Percentiles rank a stretch among this genome's conserved stretches.
phyloP scores from a whole-genome alignment of 805 yeast species.

The Ogataea paradorogensis region DNA sequence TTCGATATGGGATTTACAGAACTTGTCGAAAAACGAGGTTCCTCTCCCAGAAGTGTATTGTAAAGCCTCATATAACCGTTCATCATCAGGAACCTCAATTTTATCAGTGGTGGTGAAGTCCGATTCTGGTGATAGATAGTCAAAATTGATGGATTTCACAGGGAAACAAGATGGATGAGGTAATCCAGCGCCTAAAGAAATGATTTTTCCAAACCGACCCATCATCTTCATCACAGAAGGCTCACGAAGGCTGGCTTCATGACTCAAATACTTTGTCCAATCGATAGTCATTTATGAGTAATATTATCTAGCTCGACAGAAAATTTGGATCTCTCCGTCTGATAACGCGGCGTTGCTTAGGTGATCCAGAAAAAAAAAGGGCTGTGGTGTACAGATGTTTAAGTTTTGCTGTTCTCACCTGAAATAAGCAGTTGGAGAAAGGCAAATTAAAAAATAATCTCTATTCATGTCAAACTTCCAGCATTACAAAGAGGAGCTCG shows the following conservation, averaged over 20 bases:
- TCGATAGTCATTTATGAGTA: slow-evolving; percentile 23
- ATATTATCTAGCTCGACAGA: neutral
- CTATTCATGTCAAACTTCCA: slow-evolving; percentile 22
- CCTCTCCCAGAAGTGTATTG: slow-evolving; percentile 54
- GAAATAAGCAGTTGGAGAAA: slow-evolving; percentile 13
- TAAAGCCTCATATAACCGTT: slow-evolving; percentile 43
- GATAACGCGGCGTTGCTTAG: neutral
- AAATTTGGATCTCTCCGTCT: neutral
- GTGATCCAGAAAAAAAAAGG: neutral
- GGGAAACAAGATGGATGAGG: slow-evolving; percentile 55
- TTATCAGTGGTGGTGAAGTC: slow-evolving; percentile 34
- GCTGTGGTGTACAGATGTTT: slow-evolving; percentile 6
- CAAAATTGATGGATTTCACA: slow-evolving; percentile 31
- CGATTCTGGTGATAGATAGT: slow-evolving; percentile 40
- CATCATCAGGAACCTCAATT: slow-evolving; percentile 18
- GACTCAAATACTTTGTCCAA: slow-evolving; percentile 26
- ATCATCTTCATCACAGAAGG: slow-evolving; percentile 29
- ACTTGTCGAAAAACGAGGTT: slow-evolving; percentile 39
- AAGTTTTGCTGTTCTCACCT: neutral
- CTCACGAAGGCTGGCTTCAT: slow-evolving; percentile 28
- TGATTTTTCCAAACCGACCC: slow-evolving; percentile 31
- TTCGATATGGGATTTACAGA: slow-evolving; percentile 41
- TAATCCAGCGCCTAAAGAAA: slow-evolving; percentile 56
- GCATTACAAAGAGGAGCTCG: slow-evolving; percentile 44
- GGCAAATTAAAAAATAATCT: slow-evolving; percentile 4